phyloP scores from a whole-genome alignment of 345 rosid genomes.

The Turritis glabra region DNA sequence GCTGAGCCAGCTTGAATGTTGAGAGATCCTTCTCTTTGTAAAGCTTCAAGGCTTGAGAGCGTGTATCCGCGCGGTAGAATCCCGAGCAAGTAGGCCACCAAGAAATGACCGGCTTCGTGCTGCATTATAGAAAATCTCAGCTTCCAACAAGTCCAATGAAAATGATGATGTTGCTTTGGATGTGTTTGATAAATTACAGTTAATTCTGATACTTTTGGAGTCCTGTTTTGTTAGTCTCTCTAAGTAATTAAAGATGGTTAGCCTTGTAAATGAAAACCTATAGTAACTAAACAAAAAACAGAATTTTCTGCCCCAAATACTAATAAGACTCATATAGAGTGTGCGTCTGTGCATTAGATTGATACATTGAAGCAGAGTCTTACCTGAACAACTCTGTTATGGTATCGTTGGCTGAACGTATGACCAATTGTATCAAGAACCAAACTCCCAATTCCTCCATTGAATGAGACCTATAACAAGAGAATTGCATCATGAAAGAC shows the following conservation, averaged over 20 bases:
- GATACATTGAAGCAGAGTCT: conserved; percentile 9
- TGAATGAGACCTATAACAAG: conserved; percentile 63
- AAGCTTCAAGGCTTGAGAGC: conserved; percentile 73
- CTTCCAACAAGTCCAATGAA: not conserved
- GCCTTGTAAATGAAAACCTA: too few relatives aligned
- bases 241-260: too few relatives aligned
- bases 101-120: conserved; percentile 99
- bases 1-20: conserved; percentile 94
- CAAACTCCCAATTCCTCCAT: conserved; percentile 83
- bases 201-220: too few relatives aligned
- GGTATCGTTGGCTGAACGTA: conserved; percentile 74
- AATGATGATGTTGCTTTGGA: not conserved
- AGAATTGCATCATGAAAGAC: conserved; percentile 1
- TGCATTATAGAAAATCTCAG: conserved; percentile 35
- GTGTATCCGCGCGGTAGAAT: conserved; percentile 81
- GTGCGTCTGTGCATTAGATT: too few relatives aligned
- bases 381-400: conserved; percentile 79
- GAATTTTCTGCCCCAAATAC: too few relatives aligned
- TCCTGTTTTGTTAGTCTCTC: too few relatives aligned
- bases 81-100: conserved; percentile 82
- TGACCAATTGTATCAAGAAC: conserved; percentile 87
- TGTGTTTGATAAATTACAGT: not conserved
- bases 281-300: too few relatives aligned
- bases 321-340: not conserved
- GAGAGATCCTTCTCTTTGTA: conserved; percentile 85